These are phyloP conservation scores for Pichia inconspicua DNA, from an alignment of 1,139 yeast species.

Conservation along the genomic window DNA sequence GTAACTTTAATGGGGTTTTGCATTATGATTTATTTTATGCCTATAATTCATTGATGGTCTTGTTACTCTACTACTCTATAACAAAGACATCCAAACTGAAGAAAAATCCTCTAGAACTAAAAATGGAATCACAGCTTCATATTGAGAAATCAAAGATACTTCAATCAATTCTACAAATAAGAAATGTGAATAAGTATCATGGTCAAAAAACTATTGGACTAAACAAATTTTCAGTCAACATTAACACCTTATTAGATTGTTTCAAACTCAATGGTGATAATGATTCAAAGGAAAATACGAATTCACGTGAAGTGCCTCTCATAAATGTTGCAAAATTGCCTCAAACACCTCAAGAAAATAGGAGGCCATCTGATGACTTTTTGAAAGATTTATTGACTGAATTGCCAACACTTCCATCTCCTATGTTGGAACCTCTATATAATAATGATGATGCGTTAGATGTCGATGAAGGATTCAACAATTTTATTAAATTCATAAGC, in stretches of 20 bases:
- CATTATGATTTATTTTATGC: slow-evolving; percentile 30
- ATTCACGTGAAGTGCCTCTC: neutral
- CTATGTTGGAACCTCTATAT: neutral
- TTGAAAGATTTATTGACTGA: neutral
- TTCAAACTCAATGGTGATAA: neutral
- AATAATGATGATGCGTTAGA: neutral
- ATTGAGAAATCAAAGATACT: slow-evolving; percentile 23
- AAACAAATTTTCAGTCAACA: slow-evolving; percentile 1
- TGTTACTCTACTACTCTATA: slow-evolving; percentile 27
- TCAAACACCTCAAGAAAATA: neutral
- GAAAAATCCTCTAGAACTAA: neutral
- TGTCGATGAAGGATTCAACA: slow-evolving; percentile 1
- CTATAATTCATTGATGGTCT: slow-evolving; percentile 28
- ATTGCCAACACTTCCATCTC: neutral
- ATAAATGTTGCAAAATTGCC: neutral
- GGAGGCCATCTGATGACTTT: neutral
- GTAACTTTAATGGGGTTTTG: slow-evolving; percentile 28
- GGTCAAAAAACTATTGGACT: slow-evolving; percentile 1
- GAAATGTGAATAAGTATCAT: slow-evolving; percentile 7
- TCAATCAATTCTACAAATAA: slow-evolving; percentile 23
- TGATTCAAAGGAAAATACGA: neutral
- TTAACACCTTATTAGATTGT: neutral
- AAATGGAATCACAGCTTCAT: slow-evolving; percentile 6
- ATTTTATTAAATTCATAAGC: slow-evolving; percentile 5
- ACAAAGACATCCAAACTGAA: slow-evolving; percentile 11